Conservation (phyloP, 2,329 filamentous ascomycete species). For the Boeremia lycopersici region DNA sequence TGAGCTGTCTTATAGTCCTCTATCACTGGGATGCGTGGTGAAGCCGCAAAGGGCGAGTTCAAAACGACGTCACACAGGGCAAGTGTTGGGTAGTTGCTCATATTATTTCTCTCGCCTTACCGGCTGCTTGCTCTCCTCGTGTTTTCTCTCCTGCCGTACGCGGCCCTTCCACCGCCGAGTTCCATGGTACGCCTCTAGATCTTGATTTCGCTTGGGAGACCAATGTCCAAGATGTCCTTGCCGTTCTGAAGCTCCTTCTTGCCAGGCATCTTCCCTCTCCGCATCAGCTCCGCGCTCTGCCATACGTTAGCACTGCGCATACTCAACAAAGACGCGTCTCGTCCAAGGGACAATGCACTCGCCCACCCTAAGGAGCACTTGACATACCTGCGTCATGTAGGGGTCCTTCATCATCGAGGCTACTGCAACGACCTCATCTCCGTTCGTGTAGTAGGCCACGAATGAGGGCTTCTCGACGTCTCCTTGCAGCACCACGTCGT, state of each 20-base stretch:
- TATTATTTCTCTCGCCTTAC: slow-evolving; percentile 17
- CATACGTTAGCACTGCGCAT: slow-evolving; percentile 17
- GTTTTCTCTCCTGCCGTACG: slow-evolving; percentile 7
- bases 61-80: slow-evolving; percentile 26
- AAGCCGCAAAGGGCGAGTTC: slow-evolving; percentile 8
- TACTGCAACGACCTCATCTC: slow-evolving; percentile 85
- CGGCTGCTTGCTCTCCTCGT: not conserved
- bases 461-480: slow-evolving; percentile 76
- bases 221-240: slow-evolving; percentile 53
- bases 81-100: slow-evolving; percentile 14
- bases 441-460: slow-evolving; percentile 85
- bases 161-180: slow-evolving; percentile 1
- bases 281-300: slow-evolving; percentile 85
- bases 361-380: not conserved
- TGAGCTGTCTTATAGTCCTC: slow-evolving; percentile 14
- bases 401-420: slow-evolving; percentile 92
- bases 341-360: not conserved
- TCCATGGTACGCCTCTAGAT: slow-evolving; percentile 36
- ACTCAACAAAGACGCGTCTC: not conserved
- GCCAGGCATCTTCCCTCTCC: slow-evolving; percentile 76
- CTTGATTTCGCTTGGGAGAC: slow-evolving; percentile 53
- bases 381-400: slow-evolving; percentile 62
- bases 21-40: slow-evolving; percentile 19
- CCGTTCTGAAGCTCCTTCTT: slow-evolving; percentile 78
- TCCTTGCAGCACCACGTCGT: slow-evolving; percentile 82